Percentiles rank a stretch among this genome's conserved stretches.
Evolutionary conservation across 2,329 filamentous ascomycete species (phyloP).

Genomic region (Thelonectria discophora): DNA sequence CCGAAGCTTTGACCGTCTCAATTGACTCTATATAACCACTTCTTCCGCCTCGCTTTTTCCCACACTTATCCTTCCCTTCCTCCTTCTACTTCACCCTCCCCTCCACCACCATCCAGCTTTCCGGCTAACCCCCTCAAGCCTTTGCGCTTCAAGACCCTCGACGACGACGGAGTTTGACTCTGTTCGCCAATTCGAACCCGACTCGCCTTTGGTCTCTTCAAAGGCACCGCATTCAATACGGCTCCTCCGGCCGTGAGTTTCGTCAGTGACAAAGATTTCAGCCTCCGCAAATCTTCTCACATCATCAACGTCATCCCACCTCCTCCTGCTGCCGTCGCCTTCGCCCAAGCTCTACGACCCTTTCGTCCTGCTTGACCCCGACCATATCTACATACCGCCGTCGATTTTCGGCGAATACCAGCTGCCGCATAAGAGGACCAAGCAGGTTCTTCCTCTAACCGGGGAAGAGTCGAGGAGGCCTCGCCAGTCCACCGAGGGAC

Average conservation of each 20-base stretch:
- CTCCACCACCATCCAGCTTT: not conserved
- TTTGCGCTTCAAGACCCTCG: not conserved
- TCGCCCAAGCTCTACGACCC: conserved; percentile 59
- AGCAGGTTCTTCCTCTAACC: conserved; percentile 97
- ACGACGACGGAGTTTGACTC: conserved; percentile 8
- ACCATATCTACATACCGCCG: conserved; percentile 57
- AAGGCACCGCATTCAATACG: conserved; percentile 69
- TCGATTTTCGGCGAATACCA: conserved; percentile 73
- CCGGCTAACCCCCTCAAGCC: conserved; percentile 15
- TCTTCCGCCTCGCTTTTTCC: not conserved
- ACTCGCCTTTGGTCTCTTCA: conserved; percentile 72
- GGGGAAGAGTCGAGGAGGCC: conserved; percentile 99
- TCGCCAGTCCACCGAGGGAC: conserved; percentile 90
- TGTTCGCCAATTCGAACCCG: conserved; percentile 28
- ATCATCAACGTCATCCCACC: conserved; percentile 70
- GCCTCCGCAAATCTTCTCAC: conserved; percentile 69
- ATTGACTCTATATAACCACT: conserved; percentile 1
- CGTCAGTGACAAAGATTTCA: conserved; percentile 76
- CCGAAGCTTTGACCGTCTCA: not conserved
- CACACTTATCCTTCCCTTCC: not conserved
- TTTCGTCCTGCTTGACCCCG: conserved; percentile 60
- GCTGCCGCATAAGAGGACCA: conserved; percentile 99
- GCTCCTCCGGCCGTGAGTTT: conserved; percentile 69
- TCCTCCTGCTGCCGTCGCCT: conserved; percentile 61
- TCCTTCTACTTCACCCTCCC: not conserved